These are phyloP conservation scores for Metarhizium sp. DNA, from an alignment of 2,329 filamentous ascomycete species.

Conservation along the genomic window DNA sequence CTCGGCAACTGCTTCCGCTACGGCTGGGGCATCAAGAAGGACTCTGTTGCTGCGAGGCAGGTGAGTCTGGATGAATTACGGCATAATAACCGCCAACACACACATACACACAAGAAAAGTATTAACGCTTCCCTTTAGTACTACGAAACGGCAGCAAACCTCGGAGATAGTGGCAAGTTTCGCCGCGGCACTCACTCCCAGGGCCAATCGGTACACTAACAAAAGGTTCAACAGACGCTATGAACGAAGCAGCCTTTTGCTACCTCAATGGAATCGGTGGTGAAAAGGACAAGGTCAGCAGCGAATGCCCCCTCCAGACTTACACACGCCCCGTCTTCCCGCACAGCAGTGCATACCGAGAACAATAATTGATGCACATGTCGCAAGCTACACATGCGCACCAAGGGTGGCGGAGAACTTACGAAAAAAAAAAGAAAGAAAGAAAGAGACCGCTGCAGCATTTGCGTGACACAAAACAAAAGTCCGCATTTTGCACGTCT, in stretches of 20 bases:
- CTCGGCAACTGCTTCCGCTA: slow-evolving; percentile 87
- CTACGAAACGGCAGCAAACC: slow-evolving; percentile 93
- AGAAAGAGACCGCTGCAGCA: no score
- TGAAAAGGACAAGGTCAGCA: slow-evolving; percentile 93
- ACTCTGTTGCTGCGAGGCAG: slow-evolving; percentile 74
- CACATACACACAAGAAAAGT: no score
- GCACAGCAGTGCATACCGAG: slow-evolving; percentile 9
- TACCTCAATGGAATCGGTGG: slow-evolving; percentile 95
- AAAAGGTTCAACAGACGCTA: slow-evolving; percentile 55
- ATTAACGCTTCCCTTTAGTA: slow-evolving; percentile 46
- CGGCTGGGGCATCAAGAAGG: slow-evolving; percentile 84
- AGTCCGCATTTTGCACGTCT: no score
- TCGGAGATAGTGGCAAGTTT: slow-evolving; percentile 69
- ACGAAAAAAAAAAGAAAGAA: neutral
- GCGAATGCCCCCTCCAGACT: neutral
- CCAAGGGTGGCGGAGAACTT: neutral
- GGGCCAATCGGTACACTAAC: slow-evolving; percentile 1
- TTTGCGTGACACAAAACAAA: no score
- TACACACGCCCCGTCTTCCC: neutral
- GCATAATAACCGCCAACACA: no score
- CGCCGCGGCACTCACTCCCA: neutral
- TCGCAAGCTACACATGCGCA: neutral
- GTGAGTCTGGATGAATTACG: slow-evolving; percentile 28
- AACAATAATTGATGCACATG: neutral
- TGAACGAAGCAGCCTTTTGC: slow-evolving; percentile 96